These are phyloP conservation scores for Theobroma cacao DNA, from an alignment of 345 rosid genomes.

Conservation along the genomic window DNA sequence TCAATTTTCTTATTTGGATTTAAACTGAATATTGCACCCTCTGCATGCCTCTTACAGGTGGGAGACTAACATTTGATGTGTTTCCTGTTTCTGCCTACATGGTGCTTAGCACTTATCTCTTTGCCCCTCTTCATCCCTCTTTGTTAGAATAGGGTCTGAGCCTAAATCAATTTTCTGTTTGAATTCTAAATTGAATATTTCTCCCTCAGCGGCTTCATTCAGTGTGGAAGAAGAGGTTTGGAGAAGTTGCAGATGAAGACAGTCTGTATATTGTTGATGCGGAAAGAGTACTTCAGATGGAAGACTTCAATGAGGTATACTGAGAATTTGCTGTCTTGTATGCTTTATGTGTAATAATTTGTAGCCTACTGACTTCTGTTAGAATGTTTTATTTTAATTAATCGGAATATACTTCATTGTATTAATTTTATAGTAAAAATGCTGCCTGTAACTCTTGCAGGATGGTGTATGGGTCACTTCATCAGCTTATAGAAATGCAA, in stretches of 20 bases:
- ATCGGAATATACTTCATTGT: background rate
- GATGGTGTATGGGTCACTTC: slow-evolving; percentile 81
- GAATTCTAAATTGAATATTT: slow-evolving; percentile 7
- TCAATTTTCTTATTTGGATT: background rate
- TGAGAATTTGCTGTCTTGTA: background rate
- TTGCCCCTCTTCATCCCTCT: background rate
- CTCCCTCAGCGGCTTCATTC: slow-evolving; percentile 52
- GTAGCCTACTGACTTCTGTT: background rate
- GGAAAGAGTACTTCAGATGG: slow-evolving; percentile 82
- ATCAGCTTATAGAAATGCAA: slow-evolving; percentile 65
- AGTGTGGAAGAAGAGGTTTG: slow-evolving; percentile 78
- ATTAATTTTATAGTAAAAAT: slow-evolving; percentile 3
- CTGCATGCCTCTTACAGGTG: background rate
- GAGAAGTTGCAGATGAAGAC: slow-evolving; percentile 56
- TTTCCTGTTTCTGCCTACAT: background rate
- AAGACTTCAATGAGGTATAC: slow-evolving; percentile 82
- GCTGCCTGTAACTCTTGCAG: slow-evolving; percentile 37
- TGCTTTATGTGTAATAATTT: background rate
- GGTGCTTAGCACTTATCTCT: background rate
- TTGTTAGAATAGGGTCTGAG: background rate
- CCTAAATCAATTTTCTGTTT: background rate
- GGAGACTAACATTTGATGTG: background rate
- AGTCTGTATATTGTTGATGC: slow-evolving; percentile 53
- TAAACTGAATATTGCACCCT: background rate
- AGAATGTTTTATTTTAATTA: slow-evolving; percentile 2